Conservation (phyloP, 1,284 basidiomycete genomes). For the Leccinum huronense region DNA sequence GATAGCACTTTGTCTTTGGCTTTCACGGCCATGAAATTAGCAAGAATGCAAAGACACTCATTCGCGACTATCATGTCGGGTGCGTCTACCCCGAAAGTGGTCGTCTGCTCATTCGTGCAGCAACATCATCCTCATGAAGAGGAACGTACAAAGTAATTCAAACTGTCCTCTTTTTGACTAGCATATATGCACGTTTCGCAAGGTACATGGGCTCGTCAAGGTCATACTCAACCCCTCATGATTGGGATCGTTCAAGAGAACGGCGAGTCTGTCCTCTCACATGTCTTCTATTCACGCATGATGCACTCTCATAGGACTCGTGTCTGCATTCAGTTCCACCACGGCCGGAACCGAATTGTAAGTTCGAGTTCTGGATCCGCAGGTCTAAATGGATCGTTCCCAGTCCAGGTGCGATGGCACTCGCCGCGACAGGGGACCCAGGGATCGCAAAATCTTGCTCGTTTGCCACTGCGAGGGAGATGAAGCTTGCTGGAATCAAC, state of each 20-base stretch:
- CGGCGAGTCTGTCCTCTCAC: constrained; percentile 37
- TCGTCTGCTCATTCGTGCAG: constrained; percentile 25
- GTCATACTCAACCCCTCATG: constrained; percentile 55
- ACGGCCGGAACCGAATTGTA: constrained; percentile 66
- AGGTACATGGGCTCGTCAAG: constrained; percentile 47
- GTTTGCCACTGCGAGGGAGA: constrained; percentile 51
- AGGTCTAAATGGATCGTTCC: constrained; percentile 1
- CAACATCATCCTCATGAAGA: constrained; percentile 65
- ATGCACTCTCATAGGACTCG: constrained; percentile 45
- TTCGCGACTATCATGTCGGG: constrained; percentile 63
- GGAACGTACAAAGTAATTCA: constrained; percentile 54
- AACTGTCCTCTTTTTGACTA: background rate
- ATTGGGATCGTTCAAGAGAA: constrained; percentile 75
- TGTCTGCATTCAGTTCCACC: constrained; percentile 59
- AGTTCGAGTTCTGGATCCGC: constrained; percentile 11
- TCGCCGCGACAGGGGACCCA: constrained; percentile 53
- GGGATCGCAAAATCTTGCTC: constrained; percentile 49
- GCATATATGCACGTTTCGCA: constrained; percentile 24
- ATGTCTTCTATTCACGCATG: background rate
- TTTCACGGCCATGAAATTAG: constrained; percentile 58
- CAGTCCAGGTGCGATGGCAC: constrained; percentile 72
- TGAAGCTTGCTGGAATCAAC: constrained; percentile 61
- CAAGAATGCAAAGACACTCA: constrained; percentile 55
- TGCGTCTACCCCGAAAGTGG: constrained; percentile 19
- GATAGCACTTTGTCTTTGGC: constrained; percentile 67